Evolutionary conservation across 2,329 filamentous ascomycete genomes (phyloP).

Genomic region (Monosporascus sp.): DNA sequence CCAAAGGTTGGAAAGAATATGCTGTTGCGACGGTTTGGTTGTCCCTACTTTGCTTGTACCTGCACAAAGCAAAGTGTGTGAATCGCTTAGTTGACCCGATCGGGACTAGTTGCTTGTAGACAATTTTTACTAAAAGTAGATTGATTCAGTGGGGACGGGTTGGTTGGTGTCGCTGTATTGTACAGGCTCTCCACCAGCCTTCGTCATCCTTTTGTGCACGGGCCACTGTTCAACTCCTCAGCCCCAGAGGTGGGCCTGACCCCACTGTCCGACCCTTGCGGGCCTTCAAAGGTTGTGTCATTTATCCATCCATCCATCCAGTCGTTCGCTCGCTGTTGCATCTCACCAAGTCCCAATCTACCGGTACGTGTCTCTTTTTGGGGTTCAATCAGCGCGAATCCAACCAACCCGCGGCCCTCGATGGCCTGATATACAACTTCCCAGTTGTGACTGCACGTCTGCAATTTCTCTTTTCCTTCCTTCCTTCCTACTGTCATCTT

Average conservation of each 20-base stretch:
- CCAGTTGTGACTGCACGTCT: slow-evolving; percentile 5
- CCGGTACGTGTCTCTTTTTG: not conserved
- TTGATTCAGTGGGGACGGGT: too few species aligned
- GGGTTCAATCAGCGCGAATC: not conserved
- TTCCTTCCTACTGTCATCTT: not conserved
- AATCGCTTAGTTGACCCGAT: slow-evolving; percentile 27
- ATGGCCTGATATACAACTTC: slow-evolving; percentile 5
- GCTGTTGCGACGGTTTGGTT: not conserved
- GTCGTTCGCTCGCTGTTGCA: not conserved
- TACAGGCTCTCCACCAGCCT: too few species aligned
- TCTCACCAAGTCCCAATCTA: not conserved
- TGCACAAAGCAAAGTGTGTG: slow-evolving; percentile 20
- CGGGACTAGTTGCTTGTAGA: slow-evolving; percentile 12
- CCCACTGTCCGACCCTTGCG: not conserved
- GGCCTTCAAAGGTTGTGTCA: not conserved
- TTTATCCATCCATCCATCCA: not conserved
- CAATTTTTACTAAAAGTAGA: too few species aligned
- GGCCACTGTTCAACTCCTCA: not conserved
- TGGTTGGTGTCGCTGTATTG: too few species aligned
- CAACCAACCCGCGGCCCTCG: not conserved
- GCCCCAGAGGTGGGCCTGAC: not conserved
- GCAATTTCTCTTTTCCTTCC: slow-evolving; percentile 1
- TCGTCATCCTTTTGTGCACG: not conserved
- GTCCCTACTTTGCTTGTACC: not conserved
- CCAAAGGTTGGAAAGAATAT: not conserved